phyloP scores from a whole-genome alignment of 176 grass and related monocot species.

The Phoenix roebelenii region DNA sequence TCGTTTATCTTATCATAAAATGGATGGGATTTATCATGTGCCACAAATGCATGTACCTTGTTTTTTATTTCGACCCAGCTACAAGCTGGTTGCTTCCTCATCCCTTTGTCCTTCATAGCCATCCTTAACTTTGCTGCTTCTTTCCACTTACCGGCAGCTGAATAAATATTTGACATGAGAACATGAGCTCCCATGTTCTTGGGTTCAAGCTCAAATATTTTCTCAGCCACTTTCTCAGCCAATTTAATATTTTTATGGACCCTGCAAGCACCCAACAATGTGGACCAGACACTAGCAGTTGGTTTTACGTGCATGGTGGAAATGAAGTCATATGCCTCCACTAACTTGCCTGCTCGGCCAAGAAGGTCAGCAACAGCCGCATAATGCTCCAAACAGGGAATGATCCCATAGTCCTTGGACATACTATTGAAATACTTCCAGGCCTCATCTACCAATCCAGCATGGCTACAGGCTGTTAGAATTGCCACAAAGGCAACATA shows the following conservation, averaged over 20 bases:
- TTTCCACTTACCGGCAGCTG: slow-evolving; percentile 55
- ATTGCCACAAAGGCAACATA: slow-evolving; percentile 49
- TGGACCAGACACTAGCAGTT: slow-evolving; percentile 63
- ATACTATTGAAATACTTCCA: slow-evolving; percentile 56
- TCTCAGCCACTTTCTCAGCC: slow-evolving; percentile 48
- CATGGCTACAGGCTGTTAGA: slow-evolving; percentile 73
- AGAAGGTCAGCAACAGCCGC: slow-evolving; percentile 44
- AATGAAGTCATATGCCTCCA: slow-evolving; percentile 61
- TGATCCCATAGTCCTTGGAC: slow-evolving; percentile 40
- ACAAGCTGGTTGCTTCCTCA: slow-evolving; percentile 64
- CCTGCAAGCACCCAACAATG: slow-evolving; percentile 54
- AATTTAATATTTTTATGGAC: slow-evolving; percentile 49
- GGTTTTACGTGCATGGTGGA: slow-evolving; percentile 57
- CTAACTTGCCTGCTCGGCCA: slow-evolving; percentile 53
- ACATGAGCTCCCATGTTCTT: slow-evolving; percentile 49
- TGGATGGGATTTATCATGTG: slow-evolving; percentile 63
- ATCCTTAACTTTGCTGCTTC: slow-evolving; percentile 44
- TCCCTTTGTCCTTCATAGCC: slow-evolving; percentile 50
- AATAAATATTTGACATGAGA: slow-evolving; percentile 60
- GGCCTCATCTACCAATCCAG: slow-evolving; percentile 56
- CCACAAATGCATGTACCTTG: slow-evolving; percentile 44
- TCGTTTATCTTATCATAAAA: slow-evolving; percentile 41
- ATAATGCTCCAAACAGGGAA: slow-evolving; percentile 51
- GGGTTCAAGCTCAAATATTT: slow-evolving; percentile 58
- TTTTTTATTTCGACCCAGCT: slow-evolving; percentile 76